Percentiles rank a stretch among this genome's conserved stretches.
phyloP scores from a whole-genome alignment of 2,329 filamentous ascomycete genomes.

The Penicillium verrucosum region DNA sequence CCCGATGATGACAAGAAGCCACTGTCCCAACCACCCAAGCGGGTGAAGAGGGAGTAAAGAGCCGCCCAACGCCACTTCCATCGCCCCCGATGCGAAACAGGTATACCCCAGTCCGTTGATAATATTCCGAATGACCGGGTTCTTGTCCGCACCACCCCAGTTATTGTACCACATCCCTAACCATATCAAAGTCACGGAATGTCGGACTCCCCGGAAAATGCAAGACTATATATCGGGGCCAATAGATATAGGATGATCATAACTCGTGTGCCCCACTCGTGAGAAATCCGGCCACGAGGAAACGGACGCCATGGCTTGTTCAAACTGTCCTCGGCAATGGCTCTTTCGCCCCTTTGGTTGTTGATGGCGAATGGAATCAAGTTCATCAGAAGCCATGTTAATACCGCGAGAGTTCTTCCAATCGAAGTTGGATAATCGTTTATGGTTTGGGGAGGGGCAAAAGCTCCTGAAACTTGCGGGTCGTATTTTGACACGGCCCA shows the following conservation, averaged over 20 bases:
- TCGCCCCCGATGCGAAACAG: slow-evolving; percentile 28
- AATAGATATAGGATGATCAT: slow-evolving; percentile 8
- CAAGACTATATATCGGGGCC: background rate
- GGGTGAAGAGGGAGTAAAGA: background rate
- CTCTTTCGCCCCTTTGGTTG: slow-evolving; percentile 37
- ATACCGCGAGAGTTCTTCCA: background rate
- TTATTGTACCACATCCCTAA: slow-evolving; percentile 18
- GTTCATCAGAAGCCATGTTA: slow-evolving; percentile 24
- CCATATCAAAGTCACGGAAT: slow-evolving; percentile 5
- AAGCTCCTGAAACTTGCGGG: slow-evolving; percentile 7
- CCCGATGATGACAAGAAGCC: slow-evolving; percentile 13
- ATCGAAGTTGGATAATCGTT: background rate
- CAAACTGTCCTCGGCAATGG: slow-evolving; percentile 38
- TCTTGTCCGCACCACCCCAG: slow-evolving; percentile 26
- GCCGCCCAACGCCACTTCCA: slow-evolving; percentile 22
- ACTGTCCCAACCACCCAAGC: background rate
- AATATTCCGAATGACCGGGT: slow-evolving; percentile 28
- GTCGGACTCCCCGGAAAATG: slow-evolving; percentile 7
- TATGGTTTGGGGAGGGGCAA: background rate
- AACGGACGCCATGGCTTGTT: slow-evolving; percentile 43
- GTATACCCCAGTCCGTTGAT: slow-evolving; percentile 31
- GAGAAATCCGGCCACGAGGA: slow-evolving; percentile 24
- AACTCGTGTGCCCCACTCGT: slow-evolving; percentile 11
- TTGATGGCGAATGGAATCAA: slow-evolving; percentile 36
- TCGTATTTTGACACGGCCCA: slow-evolving; percentile 19